Base-by-base conservation (phyloP, 495 filamentous ascomycete genomes). In the Podospora tetraspora region DNA sequence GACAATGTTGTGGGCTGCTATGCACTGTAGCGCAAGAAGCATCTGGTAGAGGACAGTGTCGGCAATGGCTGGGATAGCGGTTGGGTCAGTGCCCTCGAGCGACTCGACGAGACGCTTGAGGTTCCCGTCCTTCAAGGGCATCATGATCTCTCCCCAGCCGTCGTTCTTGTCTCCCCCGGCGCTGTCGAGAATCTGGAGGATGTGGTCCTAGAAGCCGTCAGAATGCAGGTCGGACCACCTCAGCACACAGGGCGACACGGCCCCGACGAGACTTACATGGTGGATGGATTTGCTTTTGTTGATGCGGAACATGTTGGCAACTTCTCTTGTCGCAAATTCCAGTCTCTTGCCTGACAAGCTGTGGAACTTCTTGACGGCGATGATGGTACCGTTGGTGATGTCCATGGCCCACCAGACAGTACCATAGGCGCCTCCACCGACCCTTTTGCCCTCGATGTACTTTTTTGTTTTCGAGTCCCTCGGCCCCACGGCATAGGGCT, bases 1-100 rank as follows among this genome's bases (percentile, higher is more conserved):
- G 66, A 93, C 87, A 68, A 94, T 88, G 25, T 86, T 84, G 72
- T 92, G 63, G 0, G 13, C 22, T 0, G 66, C 72, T 3, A 80
- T 69, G 64, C 72, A 79, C 4, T 76, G 59, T 2, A 81, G 71
- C 1, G 76, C 79, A 0, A 71, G 69, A 3, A 81, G 71, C 72
- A 77, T 77, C 63, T 81, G 78, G 2, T 70, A n/a, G 10, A 80
- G 61, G 9, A 74, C 75, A 8, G 64, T 34, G 19, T 73, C 43
- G 43, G 70, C 69, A 5, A 77, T 12, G 2, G 21, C 23, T 3
- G 57, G 52, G 6, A 77, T 16, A 0, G 9, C 19, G 3, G 57
- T 37, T 1, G 43, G 32, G 22, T 65, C 59, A 6, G 59, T 23
- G 0, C 30, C 27, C 12, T n/a, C 32, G 7, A 24, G 27, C 0